phyloP scores from a whole-genome alignment of 257 asterid genomes.

The Penstemon newberryi region DNA sequence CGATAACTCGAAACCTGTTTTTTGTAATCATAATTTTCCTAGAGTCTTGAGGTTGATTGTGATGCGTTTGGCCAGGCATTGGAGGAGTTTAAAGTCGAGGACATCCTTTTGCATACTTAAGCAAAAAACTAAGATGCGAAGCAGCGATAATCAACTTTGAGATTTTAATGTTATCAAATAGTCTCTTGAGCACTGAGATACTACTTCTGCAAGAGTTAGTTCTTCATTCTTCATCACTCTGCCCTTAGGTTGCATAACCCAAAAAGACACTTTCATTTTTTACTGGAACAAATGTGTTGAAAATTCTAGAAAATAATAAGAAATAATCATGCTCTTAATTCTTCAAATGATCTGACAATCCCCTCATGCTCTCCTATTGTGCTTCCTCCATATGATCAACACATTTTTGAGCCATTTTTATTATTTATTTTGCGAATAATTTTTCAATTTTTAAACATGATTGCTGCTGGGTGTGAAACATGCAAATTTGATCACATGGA shows the following conservation, averaged over 20 bases:
- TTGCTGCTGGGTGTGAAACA: conserved; percentile 15
- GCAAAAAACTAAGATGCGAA: too few relatives aligned
- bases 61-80: not conserved
- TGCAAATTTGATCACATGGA: conserved; percentile 24
- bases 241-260: not conserved
- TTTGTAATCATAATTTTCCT: not conserved
- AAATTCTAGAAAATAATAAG: conserved; percentile 3
- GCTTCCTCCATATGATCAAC: conserved; percentile 12
- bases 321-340: conserved; percentile 12
- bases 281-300: not conserved
- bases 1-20: not conserved
- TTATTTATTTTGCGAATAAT: not conserved
- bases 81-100: not conserved
- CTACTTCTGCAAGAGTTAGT: not conserved
- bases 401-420: conserved; percentile 9
- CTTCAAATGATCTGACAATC: conserved; percentile 5
- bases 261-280: not conserved
- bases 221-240: not conserved
- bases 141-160: too few relatives aligned
- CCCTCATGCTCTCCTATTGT: conserved; percentile 9
- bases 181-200: too few relatives aligned
- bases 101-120: not conserved
- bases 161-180: not conserved
- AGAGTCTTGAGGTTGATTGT: not conserved
- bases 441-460: not conserved